These are phyloP conservation scores for Zhuliangozyma blackwelliae DNA, from an alignment of 1,139 yeast species.

Conservation along the genomic window DNA sequence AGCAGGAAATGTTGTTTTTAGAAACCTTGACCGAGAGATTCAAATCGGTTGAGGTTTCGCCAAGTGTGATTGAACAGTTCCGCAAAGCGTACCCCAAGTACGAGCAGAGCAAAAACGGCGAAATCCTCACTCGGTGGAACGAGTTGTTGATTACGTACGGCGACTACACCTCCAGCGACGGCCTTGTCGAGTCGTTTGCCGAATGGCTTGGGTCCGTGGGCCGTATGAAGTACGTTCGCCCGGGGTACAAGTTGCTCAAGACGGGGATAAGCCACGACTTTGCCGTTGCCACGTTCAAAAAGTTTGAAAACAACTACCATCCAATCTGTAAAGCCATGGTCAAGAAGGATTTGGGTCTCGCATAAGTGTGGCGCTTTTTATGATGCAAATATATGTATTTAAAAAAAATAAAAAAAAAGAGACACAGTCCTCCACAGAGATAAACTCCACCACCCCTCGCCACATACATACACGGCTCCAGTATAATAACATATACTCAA, in stretches of 20 bases:
- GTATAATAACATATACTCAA: too few species aligned
- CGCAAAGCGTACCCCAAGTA: conserved; percentile 24
- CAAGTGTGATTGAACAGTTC: conserved; percentile 16
- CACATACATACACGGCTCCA: too few species aligned
- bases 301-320: conserved; percentile 25
- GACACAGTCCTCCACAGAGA: too few species aligned
- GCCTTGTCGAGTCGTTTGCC: conserved; percentile 22
- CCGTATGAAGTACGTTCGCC: conserved; percentile 42
- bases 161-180: conserved; percentile 14
- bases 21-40: conserved; percentile 25
- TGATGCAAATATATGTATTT: too few species aligned
- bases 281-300: conserved; percentile 26
- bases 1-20: conserved; percentile 33
- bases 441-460: too few species aligned
- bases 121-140: conserved; percentile 30
- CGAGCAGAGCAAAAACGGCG: conserved; percentile 25
- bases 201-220: conserved; percentile 41
- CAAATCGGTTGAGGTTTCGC: conserved; percentile 11
- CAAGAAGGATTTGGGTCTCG: conserved; percentile 27
- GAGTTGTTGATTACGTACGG: conserved; percentile 28
- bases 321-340: conserved; percentile 40
- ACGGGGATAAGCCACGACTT: conserved; percentile 24
- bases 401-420: too few species aligned
- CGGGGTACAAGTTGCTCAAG: conserved; percentile 32
- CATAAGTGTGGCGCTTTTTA: neutral